Evolutionary conservation across 2,329 filamentous ascomycete species (phyloP), one percentile per base, ranked within the genome.

Genomic region (Fusarium annulatum): DNA sequence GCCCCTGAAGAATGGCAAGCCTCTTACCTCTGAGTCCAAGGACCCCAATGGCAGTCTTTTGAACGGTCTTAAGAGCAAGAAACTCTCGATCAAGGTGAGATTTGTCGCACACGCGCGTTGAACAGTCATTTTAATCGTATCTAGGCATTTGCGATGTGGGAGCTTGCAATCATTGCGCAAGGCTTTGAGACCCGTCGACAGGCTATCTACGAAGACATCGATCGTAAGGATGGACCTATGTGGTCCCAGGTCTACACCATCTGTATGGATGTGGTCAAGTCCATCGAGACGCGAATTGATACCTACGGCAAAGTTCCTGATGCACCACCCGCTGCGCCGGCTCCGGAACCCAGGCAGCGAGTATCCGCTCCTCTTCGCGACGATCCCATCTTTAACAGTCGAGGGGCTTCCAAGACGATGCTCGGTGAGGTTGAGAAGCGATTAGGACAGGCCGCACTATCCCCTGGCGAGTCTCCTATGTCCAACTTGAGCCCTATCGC

Each of bases 41-140:
- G 95, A 98, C 81, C 94, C 96, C 2, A 98, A 97, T 78, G 95
- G 94, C 41, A 97, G 94, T 79, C 86, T 98, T 34, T 81, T 98
- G 55, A 94, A 91, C 64, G 96, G 96, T 0, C 82, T 98, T 51
- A 95, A 92, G 80, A 92, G 92, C 73, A 96, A 95, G 83, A 96
- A 96, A 81, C 87, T 94, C 14, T 86, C 93, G 15, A 90, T 94
- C 68, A 91, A 90, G 82, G 92, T 93, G 83, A 77, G 86, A 80
- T 39, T 11, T 1, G 30, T 9, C 12, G 21, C 41, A 16, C 5
- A 16, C 16, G 26, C 39, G 12, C 12, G 12, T n/a, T 28, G 8
- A n/a, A 15, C 39, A 9, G 43, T 15, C 26, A 15, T 43, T 57
- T 30, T 79, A 61, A 82, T 55, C 9, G 45, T 49, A 12, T n/a